Base-by-base conservation (phyloP, 2,329 filamentous ascomycete genomes). In the Hypoxylon sp. region DNA sequence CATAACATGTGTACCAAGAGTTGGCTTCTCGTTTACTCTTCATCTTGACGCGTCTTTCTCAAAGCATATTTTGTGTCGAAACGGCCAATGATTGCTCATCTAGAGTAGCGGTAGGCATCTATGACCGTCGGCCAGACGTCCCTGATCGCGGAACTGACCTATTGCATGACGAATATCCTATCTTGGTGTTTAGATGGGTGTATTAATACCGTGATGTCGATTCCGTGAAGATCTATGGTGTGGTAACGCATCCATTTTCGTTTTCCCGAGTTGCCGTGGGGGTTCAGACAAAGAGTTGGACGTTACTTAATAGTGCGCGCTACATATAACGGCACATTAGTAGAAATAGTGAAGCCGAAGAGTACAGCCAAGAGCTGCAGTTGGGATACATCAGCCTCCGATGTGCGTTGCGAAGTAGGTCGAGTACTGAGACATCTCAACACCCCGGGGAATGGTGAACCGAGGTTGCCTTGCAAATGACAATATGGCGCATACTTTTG, bases 181-280 rank as follows among this genome's bases (percentile, higher is more conserved):
- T 16, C 38, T 53, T 43, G 37, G 38, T 45, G 49, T 37, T 48
- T 38, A n/a, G 21, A 38, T 31, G 26, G 40, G 16, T 34, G 26
- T 38, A 25, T 37, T 6, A 36, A 37, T 41, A 44, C 32, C 42
- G 25, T 45, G 43, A 36, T 48, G 48, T 30, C 51, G 23, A 40
- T 51, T 9, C 21, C 25, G 12, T 11, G 45, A 44, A 51, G 41
- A 43, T 55, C 36, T 43, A 35, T 51, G 35, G 37, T 37, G 37
- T 40, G 46, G 49, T 37, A 34, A 27, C 54, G 51, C 44, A 48
- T 46, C 49, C 41, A 41, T 31, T 38, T 44, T 46, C 31, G 32
- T 17, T 38, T 59, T 51, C 32, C 55, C 51, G 51, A 57, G 41
- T 44, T 54, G 31, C 55, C 55, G 55, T 53, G 46, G 55, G 54